Conservation (phyloP, 2,329 filamentous ascomycete species). For the Pseudopithomyces maydicus region DNA sequence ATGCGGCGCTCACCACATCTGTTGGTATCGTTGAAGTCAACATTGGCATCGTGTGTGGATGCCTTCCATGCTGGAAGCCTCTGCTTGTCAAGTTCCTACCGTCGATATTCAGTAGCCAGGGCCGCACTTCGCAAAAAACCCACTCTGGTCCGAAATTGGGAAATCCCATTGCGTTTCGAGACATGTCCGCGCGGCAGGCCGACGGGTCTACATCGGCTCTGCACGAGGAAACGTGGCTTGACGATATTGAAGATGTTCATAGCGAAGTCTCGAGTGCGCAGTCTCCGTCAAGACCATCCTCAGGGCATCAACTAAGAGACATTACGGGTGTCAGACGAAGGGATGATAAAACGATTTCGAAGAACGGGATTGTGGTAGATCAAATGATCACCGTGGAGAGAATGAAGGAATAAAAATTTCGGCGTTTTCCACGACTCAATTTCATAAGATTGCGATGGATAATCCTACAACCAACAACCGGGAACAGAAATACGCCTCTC, state of each 20-base stretch:
- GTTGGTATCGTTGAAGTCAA: constrained; percentile 5
- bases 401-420: no score
- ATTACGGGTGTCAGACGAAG: background rate
- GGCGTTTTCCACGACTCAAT: background rate
- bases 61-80: constrained; percentile 4
- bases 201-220: background rate
- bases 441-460: background rate
- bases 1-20: constrained; percentile 3
- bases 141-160: background rate
- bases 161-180: background rate
- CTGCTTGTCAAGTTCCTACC: background rate
- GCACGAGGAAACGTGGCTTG: background rate
- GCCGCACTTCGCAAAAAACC: background rate
- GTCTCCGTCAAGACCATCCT: background rate
- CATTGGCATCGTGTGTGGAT: constrained; percentile 7
- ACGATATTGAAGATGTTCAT: background rate
- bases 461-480: background rate
- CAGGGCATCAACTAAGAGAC: background rate
- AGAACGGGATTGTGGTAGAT: constrained; percentile 1
- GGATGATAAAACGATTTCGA: background rate
- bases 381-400: constrained; percentile 5
- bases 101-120: background rate
- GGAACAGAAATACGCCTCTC: background rate
- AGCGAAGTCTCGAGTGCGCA: background rate
- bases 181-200: background rate